Evolutionary conservation across 176 grass and related monocot species (phyloP).

Genomic region (Cocos nucifera): DNA sequence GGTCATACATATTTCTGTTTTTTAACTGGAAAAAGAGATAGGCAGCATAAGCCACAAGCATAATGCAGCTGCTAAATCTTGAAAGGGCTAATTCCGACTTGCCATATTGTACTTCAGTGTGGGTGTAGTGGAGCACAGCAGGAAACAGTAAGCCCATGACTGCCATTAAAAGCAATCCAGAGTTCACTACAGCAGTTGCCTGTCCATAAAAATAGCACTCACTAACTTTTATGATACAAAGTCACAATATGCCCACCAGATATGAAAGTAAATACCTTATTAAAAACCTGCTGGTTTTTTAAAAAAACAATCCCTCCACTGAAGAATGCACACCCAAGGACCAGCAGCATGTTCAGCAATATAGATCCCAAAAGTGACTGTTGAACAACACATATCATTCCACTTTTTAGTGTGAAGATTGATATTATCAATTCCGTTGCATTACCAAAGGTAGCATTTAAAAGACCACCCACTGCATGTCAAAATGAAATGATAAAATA

Average conservation of each 20-base stretch:
- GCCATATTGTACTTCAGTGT: constrained; percentile 48
- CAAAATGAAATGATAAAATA: too few species aligned
- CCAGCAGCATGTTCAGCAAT: constrained; percentile 69
- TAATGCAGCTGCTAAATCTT: constrained; percentile 74
- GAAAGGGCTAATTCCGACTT: constrained; percentile 59
- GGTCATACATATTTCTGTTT: constrained; percentile 16
- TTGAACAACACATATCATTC: constrained; percentile 56
- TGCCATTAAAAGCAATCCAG: constrained; percentile 71
- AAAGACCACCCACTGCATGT: constrained; percentile 42
- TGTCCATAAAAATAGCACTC: constrained; percentile 18
- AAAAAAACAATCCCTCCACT: constrained; percentile 48
- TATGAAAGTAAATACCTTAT: constrained; percentile 33
- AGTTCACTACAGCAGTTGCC: constrained; percentile 55
- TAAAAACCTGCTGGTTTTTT: constrained; percentile 46
- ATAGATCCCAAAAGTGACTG: constrained; percentile 71
- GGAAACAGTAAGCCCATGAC: constrained; percentile 60
- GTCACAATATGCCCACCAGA: too few species aligned
- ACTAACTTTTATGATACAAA: too few species aligned
- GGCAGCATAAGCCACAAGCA: constrained; percentile 69
- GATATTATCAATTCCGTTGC: constrained; percentile 84
- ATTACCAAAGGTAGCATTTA: constrained; percentile 75
- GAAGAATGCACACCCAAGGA: constrained; percentile 67
- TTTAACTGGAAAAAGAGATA: constrained; percentile 58
- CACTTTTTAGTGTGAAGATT: constrained; percentile 44
- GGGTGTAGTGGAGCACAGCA: constrained; percentile 62